Base-by-base conservation (phyloP, 139 green algal species). In the Volvox africanus region DNA sequence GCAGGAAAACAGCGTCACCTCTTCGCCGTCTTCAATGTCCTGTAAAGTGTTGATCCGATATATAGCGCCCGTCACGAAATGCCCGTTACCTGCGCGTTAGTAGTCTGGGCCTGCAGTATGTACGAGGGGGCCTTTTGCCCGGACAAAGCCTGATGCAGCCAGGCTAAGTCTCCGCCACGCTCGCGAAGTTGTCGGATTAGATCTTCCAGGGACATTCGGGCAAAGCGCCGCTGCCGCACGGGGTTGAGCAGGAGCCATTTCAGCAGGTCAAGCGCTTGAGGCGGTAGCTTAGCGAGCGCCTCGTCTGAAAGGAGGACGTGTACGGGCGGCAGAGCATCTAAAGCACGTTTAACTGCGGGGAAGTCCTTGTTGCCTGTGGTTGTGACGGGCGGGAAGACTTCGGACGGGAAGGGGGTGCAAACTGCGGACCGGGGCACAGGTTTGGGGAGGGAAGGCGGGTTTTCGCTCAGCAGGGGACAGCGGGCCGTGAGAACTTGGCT, bases 331-430 rank as follows among this genome's bases (percentile, higher is more conserved):
- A 94, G 36, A 6, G 19, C n/a, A 20, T 87, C 76, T 0, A 92
- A 73, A 6, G 92, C 69, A 2, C 20, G 28, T 12, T 87, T 62
- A 21, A 80, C 32, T 19, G 76, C 67, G 1, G 82, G n/a, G 61
- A 88, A 94, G 71, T 94, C 92, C 82, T 94, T 93, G 18, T 94
- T 87, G 19, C 68, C 67, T 50, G 85, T 73, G 85, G 17, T 62
- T 2, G 69, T 33, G 6, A 6, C 9, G 5, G 36, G 77, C 37
- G 62, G 44, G 82, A 94, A 91, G 24, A 92, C 62, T 32, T 94
- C 86, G 21, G 28, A 62, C 2, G 92, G 92, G 69, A 94, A 94
- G 30, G 92, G 92, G 2, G 82, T 90, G 71, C 89, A 92, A 9
- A 93, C 89, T 93, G 92, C 32, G 67, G 12, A 0, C 30, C 21